These are phyloP conservation scores for Aspergillus terreus DNA, from an alignment of 2,329 filamentous ascomycete genomes.

Conservation along the genomic window DNA sequence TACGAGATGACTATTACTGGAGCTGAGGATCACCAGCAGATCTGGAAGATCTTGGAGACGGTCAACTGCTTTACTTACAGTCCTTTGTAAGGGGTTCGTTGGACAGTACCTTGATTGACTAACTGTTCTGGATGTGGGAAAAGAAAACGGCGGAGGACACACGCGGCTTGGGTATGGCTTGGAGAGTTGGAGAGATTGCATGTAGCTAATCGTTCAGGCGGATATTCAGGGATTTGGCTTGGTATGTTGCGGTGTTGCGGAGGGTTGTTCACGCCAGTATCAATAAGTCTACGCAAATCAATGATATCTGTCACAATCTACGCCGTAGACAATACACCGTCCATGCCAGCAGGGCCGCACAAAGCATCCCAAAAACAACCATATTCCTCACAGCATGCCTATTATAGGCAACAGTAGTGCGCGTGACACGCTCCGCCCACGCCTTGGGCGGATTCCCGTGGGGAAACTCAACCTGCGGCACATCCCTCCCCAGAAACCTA, in stretches of 20 bases:
- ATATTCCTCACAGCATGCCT: constrained; percentile 14
- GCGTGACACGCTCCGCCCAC: constrained; percentile 15
- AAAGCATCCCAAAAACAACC: constrained; percentile 5
- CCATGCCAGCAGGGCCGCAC: not conserved
- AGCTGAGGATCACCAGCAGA: constrained; percentile 27
- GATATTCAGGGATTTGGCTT: too few relatives aligned
- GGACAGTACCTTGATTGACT: not conserved
- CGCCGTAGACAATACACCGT: not conserved
- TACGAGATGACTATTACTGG: constrained; percentile 28
- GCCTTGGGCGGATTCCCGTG: constrained; percentile 12
- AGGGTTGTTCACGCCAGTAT: too few relatives aligned
- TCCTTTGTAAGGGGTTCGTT: constrained; percentile 4
- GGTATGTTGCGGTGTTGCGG: too few relatives aligned
- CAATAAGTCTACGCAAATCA: not conserved
- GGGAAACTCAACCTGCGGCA: constrained; percentile 3
- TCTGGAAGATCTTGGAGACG: constrained; percentile 33
- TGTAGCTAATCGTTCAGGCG: too few relatives aligned
- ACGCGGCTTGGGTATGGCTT: too few relatives aligned
- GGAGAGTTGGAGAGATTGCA: too few relatives aligned
- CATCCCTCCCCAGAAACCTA: constrained; percentile 23
- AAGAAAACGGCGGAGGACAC: too few relatives aligned
- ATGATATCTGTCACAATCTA: not conserved
- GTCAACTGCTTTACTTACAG: constrained; percentile 31
- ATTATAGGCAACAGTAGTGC: constrained; percentile 13
- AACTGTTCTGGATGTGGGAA: too few relatives aligned